phyloP scores from a whole-genome alignment of 2,329 filamentous ascomycete species.

The Fusarium caatingaense region DNA sequence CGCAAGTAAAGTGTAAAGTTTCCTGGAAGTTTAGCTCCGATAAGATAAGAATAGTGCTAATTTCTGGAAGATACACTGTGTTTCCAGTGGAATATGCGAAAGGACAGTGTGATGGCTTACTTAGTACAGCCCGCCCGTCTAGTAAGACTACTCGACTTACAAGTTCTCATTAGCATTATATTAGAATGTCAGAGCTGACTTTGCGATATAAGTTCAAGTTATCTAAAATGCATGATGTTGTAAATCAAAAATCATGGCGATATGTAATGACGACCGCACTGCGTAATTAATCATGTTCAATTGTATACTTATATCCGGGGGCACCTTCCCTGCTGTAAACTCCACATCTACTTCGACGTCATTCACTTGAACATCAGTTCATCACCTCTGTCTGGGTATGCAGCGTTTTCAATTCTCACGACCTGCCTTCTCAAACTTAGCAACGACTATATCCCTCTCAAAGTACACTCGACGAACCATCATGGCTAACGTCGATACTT shows the following conservation, averaged over 20 bases:
- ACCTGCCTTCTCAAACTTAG: background rate
- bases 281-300: background rate
- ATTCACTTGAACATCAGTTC: slow-evolving; percentile 20
- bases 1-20: slow-evolving; percentile 3
- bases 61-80: slow-evolving; percentile 10
- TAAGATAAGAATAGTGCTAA: slow-evolving; percentile 27
- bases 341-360: slow-evolving; percentile 34
- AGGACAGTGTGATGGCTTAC: background rate
- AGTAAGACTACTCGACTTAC: background rate
- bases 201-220: background rate
- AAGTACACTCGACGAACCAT: background rate
- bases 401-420: background rate
- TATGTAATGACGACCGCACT: background rate
- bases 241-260: background rate
- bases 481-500: slow-evolving; percentile 62
- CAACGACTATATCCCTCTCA: no score
- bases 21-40: background rate
- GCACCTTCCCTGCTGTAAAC: background rate
- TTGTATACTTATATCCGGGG: slow-evolving; percentile 2
- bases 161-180: background rate
- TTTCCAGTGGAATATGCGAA: fast-evolving
- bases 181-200: background rate
- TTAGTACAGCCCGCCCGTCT: background rate
- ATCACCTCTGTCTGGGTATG: slow-evolving; percentile 3
- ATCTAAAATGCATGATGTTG: background rate